phyloP scores from a whole-genome alignment of 805 yeast species.

The Suhomyces pyralidae region DNA sequence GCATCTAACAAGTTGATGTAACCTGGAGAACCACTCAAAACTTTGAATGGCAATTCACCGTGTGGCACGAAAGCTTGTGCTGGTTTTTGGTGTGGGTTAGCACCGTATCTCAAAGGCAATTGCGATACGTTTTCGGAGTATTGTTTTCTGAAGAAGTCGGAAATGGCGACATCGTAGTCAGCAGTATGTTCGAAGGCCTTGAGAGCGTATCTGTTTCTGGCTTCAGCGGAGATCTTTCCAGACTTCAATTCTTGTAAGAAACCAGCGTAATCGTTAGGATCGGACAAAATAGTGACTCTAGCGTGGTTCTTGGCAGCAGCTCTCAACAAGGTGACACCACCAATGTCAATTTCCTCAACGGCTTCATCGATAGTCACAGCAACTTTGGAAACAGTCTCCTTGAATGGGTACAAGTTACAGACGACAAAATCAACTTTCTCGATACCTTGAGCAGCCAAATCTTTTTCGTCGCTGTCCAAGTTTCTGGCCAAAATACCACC shows the following conservation, averaged over 20 bases:
- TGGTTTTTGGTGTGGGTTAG: constrained; percentile 98
- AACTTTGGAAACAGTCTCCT: constrained; percentile 92
- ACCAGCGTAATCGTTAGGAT: constrained; percentile 87
- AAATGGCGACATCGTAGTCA: constrained; percentile 91
- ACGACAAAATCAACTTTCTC: constrained; percentile 96
- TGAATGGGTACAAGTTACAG: constrained; percentile 97
- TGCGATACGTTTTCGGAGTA: constrained; percentile 88
- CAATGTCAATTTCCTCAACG: constrained; percentile 97
- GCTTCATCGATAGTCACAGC: constrained; percentile 97
- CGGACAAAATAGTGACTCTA: constrained; percentile 92
- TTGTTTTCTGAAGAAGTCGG: constrained; percentile 96
- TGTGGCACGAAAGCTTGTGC: constrained; percentile 91
- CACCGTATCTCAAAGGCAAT: constrained; percentile 95
- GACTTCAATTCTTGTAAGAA: constrained; percentile 76
- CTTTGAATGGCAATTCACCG: constrained; percentile 92
- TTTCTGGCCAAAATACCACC: constrained; percentile 96
- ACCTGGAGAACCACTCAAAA: constrained; percentile 93
- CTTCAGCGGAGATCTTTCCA: constrained; percentile 68
- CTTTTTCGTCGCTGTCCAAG: constrained; percentile 85
- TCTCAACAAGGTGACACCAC: constrained; percentile 92
- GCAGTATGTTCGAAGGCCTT: constrained; percentile 99
- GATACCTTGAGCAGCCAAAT: constrained; percentile 83
- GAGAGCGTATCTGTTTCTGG: constrained; percentile 82
- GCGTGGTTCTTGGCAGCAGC: constrained; percentile 99
- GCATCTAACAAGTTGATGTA: constrained; percentile 96